Evolutionary conservation across 805 yeast species (phyloP).

Genomic region (Myxozyma udenii): DNA sequence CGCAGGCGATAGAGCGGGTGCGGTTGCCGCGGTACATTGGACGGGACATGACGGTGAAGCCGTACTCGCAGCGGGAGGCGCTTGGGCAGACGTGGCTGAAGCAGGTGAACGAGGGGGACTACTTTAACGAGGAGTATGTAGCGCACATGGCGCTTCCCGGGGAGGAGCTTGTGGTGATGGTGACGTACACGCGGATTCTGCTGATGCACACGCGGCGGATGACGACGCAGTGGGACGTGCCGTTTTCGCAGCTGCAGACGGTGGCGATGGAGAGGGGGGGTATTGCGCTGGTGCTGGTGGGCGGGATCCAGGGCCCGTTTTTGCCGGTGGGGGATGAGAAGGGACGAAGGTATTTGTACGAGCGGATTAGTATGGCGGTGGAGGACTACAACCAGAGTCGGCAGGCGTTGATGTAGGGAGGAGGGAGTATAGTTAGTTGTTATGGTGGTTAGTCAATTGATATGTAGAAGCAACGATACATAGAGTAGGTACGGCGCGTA

Average conservation of each 20-base stretch:
- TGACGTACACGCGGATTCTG: conserved; percentile 68
- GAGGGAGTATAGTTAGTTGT: background rate
- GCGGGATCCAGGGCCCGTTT: conserved; percentile 61
- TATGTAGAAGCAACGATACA: no score
- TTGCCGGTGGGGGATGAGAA: conserved; percentile 71
- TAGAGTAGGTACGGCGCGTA: no score
- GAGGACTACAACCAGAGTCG: conserved; percentile 56
- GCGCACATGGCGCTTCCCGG: conserved; percentile 85
- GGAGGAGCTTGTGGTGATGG: conserved; percentile 69
- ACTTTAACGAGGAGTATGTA: conserved; percentile 66
- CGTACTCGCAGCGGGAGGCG: conserved; percentile 76
- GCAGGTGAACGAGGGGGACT: conserved; percentile 75
- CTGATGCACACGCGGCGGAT: conserved; percentile 61
- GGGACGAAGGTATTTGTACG: conserved; percentile 64
- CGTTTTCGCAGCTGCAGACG: conserved; percentile 61
- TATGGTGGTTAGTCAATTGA: background rate
- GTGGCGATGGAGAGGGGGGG: conserved; percentile 80
- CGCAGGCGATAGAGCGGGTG: conserved; percentile 69
- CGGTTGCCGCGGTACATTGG: conserved; percentile 78
- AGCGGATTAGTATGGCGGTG: conserved; percentile 75
- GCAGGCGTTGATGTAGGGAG: conserved; percentile 20
- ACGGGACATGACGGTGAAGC: conserved; percentile 67
- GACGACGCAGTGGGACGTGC: conserved; percentile 67
- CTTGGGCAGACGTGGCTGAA: conserved; percentile 94
- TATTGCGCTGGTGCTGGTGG: conserved; percentile 59